A percentile compares a stretch with the other conserved stretches of the same genome.
These are phyloP conservation scores for Rhodomyrtus psidioides DNA, from an alignment of 441 rosid genomes.

Conservation along the genomic window DNA sequence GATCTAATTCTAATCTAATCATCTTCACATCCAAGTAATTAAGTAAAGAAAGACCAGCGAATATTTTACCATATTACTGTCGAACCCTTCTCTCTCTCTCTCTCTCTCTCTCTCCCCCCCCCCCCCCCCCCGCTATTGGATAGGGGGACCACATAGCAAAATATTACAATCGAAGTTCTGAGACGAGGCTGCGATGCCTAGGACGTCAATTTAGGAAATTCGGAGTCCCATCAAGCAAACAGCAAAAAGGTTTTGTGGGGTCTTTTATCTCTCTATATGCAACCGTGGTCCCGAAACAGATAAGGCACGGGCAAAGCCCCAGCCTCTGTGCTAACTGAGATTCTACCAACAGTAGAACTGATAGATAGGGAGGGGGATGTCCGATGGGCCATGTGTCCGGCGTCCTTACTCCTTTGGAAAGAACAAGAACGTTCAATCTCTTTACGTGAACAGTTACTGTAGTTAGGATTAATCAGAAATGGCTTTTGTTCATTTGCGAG, in stretches of 20 bases:
- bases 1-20: neutral
- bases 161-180: neutral
- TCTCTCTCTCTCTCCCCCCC: too few relatives aligned
- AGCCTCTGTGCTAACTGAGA: neutral
- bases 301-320: neutral
- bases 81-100: neutral
- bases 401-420: neutral
- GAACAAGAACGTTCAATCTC: neutral
- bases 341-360: neutral
- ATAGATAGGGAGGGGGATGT: neutral
- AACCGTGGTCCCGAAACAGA: neutral
- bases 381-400: neutral
- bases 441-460: neutral
- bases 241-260: neutral
- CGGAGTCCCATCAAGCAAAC: neutral
- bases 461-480: neutral
- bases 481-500: too few relatives aligned
- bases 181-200: neutral
- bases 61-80: neutral
- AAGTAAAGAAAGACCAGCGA: neutral
- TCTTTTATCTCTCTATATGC: neutral
- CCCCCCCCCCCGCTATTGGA: too few relatives aligned
- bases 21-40: neutral
- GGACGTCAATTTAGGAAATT: neutral
- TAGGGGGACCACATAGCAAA: neutral